Evolutionary conservation across 106 monocot genomes (phyloP).

Genomic region (Dioscorea zingiberensis): DNA sequence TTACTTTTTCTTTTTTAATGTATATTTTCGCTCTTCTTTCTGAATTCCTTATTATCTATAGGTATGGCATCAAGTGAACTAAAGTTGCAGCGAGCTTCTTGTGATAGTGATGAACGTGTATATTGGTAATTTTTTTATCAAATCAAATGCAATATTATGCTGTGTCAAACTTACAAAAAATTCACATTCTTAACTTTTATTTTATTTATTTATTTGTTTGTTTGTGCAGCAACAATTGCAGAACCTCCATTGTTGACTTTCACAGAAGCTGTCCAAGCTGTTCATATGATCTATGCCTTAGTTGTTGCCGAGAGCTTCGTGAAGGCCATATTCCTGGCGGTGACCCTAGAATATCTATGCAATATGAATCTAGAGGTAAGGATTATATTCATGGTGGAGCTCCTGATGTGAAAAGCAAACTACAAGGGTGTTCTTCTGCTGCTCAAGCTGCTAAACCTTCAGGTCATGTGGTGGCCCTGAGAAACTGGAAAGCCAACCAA

Average conservation of each 20-base stretch:
- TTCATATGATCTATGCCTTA: constrained; percentile 55
- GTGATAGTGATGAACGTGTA: constrained; percentile 44
- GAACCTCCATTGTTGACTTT: constrained; percentile 60
- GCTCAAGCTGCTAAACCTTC: neutral
- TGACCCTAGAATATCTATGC: constrained; percentile 8
- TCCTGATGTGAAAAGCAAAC: neutral
- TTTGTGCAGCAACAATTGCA: constrained; percentile 50
- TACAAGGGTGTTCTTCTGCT: neutral
- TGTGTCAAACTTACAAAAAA: too few relatives aligned
- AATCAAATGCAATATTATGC: too few relatives aligned
- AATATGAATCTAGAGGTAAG: constrained; percentile 32
- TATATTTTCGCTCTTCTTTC: neutral
- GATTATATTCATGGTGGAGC: constrained; percentile 34
- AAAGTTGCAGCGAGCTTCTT: constrained; percentile 38
- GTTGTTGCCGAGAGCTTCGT: constrained; percentile 62
- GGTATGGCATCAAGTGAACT: constrained; percentile 25
- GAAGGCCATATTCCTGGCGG: constrained; percentile 46
- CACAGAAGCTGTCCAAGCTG: constrained; percentile 64
- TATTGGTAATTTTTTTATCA: constrained; percentile 35
- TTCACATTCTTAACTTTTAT: too few relatives aligned
- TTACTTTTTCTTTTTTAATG: neutral
- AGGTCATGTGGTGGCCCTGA: neutral
- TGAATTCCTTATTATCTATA: constrained; percentile 5
- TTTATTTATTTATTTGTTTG: neutral
- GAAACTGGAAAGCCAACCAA: constrained; percentile 44